Evolutionary conservation across 495 filamentous ascomycete genomes (phyloP), one percentile per base, ranked within the genome.

Genomic region (Aspergillus biplanus): DNA sequence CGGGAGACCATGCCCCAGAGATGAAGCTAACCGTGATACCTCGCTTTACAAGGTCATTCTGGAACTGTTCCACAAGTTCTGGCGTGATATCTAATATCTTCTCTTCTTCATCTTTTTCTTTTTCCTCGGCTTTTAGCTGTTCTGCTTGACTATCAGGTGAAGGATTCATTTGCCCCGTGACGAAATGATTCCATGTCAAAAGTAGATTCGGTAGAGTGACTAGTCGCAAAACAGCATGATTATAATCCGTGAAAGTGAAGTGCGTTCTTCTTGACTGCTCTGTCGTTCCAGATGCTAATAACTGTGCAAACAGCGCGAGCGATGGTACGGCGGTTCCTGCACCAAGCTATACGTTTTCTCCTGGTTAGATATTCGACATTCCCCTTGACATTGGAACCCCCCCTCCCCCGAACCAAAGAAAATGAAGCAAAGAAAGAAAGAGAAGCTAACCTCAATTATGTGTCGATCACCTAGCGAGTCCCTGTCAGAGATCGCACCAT

Each of bases 161-260:
- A 11, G 33, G 35, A 16, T 71, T 46, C 1, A 33, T 46, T 4
- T 65, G 56, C 46, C 56, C 69, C 6, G 67, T 71, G 54, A 67
- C 63, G 54, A 65, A 65, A 37, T 70, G 57, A 31, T 87, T 86
- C 90, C 91, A 99, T 0, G 89, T 87, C 48, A 98, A 78, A 16
- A 98, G 71, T 6, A 97, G 75, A 73, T 99, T 99, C 21, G 95
- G 93, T 21, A 97, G 72, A 1, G 92, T 97, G 59, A 96, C 91
- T 12, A 97, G 86, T 47, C 88, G 86, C 50, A 99, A 83, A 12
- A 99, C 95, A 8, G 85, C 82, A 18, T 86, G 82, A 70, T 99
- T 99, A 74, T 97, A 98, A 76, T 99, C 95, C 16, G 92, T 88
- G 35, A 98, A 81, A 5, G 87, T 87, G 62, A 97, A 85, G 61